phyloP scores from a whole-genome alignment of 73 alveolate species.

The Uronychia setigera region DNA sequence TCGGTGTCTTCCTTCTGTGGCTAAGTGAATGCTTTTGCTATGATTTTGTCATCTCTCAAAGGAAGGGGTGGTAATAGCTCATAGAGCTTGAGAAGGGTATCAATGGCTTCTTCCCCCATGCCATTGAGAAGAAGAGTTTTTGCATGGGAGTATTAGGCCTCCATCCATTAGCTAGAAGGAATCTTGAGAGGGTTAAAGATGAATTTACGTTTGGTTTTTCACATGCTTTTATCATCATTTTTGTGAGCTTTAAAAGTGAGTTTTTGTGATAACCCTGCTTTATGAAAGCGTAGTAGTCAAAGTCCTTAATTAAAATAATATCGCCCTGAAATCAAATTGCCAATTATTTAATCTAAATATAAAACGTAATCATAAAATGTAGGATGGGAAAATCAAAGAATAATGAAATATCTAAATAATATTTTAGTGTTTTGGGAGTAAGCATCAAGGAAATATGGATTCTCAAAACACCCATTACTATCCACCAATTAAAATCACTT shows the following conservation, averaged over 20 bases:
- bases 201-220: too few species aligned
- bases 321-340: too few species aligned
- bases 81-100: conserved; percentile 15
- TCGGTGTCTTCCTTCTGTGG: neutral
- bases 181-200: too few species aligned
- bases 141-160: conserved; percentile 8
- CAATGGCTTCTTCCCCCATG: conserved; percentile 6
- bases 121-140: conserved; percentile 15
- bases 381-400: too few species aligned
- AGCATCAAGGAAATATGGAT: neutral
- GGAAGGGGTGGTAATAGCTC: conserved; percentile 35
- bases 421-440: too few species aligned
- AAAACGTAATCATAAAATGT: too few species aligned
- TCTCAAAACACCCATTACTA: too few species aligned
- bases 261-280: neutral
- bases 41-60: neutral
- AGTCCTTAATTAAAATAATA: neutral
- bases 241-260: conserved; percentile 14
- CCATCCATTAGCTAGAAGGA: conserved; percentile 38
- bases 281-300: neutral
- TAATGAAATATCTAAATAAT: too few species aligned
- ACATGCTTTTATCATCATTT: neutral
- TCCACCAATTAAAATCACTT: too few species aligned
- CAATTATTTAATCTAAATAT: too few species aligned
- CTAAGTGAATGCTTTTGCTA: neutral